These are phyloP conservation scores for Trichoderma atroviride DNA, from an alignment of 2,329 filamentous ascomycete species.

Conservation along the genomic window DNA sequence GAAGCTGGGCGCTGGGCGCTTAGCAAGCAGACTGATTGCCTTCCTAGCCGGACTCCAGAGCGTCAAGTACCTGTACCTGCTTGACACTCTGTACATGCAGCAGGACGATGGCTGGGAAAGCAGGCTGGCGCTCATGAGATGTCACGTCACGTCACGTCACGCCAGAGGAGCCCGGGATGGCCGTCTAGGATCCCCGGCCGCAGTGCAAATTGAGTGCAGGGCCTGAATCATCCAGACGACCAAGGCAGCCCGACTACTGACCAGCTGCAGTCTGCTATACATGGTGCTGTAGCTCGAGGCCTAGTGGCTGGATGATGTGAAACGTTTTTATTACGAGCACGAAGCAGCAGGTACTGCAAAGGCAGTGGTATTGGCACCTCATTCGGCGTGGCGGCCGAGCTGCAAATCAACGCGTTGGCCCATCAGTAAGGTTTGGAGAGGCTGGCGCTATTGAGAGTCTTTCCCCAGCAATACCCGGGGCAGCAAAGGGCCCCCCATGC, in stretches of 20 bases:
- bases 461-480: not conserved
- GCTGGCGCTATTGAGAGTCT: not conserved
- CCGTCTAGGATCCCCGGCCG: not conserved
- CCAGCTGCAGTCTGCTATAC: not conserved
- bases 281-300: not conserved
- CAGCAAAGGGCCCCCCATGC: not conserved
- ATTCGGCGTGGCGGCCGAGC: not conserved
- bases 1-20: not conserved
- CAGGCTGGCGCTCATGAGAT: not conserved
- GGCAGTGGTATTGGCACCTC: not conserved
- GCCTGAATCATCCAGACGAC: not conserved
- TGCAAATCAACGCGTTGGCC: not conserved
- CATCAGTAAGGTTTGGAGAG: not conserved
- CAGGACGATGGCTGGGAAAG: not conserved
- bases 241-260: not conserved
- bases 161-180: not conserved
- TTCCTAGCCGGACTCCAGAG: not conserved
- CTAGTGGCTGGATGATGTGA: not conserved
- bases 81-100: not conserved
- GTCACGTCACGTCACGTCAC: not conserved
- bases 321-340: not conserved
- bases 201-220: not conserved
- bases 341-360: not conserved
- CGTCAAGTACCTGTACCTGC: not conserved
- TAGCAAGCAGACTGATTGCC: not conserved